Evolutionary conservation across 306 rosid species (phyloP).

Genomic region (Ormosia semicastrata): DNA sequence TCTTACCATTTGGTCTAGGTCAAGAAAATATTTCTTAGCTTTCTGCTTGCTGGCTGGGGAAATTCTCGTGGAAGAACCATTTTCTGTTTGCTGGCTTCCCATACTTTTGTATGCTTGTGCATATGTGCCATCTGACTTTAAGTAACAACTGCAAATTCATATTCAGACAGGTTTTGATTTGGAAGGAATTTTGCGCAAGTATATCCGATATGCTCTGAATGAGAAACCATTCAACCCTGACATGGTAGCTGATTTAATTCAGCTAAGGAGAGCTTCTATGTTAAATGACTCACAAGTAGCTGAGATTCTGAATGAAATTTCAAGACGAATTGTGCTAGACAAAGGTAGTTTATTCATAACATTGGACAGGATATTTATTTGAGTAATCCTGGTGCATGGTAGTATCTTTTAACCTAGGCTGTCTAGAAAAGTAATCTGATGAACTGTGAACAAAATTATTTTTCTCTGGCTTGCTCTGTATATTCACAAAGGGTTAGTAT

Average conservation of each 20-base stretch:
- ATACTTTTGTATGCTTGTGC: neutral
- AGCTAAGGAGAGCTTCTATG: slow-evolving; percentile 65
- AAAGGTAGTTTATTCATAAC: slow-evolving; percentile 58
- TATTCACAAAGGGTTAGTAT: neutral
- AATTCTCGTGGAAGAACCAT: slow-evolving; percentile 1
- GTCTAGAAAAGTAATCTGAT: neutral
- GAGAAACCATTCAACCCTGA: slow-evolving; percentile 92
- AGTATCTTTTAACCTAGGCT: neutral
- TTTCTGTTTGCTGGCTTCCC: slow-evolving; percentile 21
- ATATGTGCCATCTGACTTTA: neutral
- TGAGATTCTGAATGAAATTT: slow-evolving; percentile 72
- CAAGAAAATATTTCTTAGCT: neutral
- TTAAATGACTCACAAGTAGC: slow-evolving; percentile 66
- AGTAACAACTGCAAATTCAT: slow-evolving; percentile 31
- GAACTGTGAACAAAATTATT: neutral
- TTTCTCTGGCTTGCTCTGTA: neutral
- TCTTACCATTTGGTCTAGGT: slow-evolving; percentile 10
- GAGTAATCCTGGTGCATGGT: neutral
- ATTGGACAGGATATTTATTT: neutral
- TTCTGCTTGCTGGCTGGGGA: neutral
- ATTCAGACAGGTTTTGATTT: slow-evolving; percentile 77
- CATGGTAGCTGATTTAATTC: slow-evolving; percentile 67
- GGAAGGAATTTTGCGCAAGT: slow-evolving; percentile 73
- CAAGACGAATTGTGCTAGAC: slow-evolving; percentile 78
- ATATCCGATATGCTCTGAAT: slow-evolving; percentile 77